A percentile compares a stretch with the other conserved stretches of the same genome.
Evolutionary conservation across 495 filamentous ascomycete species (phyloP).

Genomic region (Jackrogersella multiformis): DNA sequence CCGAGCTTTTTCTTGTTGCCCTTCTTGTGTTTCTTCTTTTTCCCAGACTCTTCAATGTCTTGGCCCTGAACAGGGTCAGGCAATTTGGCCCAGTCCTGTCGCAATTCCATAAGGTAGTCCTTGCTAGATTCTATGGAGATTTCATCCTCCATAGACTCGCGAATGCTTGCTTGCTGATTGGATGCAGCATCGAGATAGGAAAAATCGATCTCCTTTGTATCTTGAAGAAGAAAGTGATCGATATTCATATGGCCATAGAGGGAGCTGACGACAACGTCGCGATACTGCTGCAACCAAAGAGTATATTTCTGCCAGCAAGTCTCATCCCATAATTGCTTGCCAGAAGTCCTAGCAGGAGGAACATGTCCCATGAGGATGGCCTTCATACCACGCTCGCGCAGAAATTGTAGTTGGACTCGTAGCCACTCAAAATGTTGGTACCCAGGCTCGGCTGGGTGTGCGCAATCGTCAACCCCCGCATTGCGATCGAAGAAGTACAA

Average conservation of each 20-base stretch:
- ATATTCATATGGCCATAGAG: conserved; percentile 98
- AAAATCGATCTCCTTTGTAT: conserved; percentile 77
- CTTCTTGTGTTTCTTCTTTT: conserved; percentile 54
- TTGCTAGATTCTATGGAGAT: conserved; percentile 70
- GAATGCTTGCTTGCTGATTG: conserved; percentile 34
- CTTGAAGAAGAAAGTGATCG: conserved; percentile 95
- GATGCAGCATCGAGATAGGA: conserved; percentile 57
- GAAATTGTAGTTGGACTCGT: conserved; percentile 84
- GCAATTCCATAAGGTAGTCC: conserved; percentile 82
- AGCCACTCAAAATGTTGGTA: conserved; percentile 98
- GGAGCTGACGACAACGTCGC: conserved; percentile 83
- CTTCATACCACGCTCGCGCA: conserved; percentile 88
- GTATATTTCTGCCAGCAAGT: conserved; percentile 99
- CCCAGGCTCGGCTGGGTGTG: conserved; percentile 77
- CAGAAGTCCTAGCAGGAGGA: conserved; percentile 82
- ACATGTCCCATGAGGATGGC: conserved; percentile 95
- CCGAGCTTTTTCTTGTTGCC: conserved; percentile 67
- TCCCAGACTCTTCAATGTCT: conserved; percentile 44
- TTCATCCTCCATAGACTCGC: conserved; percentile 60
- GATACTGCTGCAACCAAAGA: conserved; percentile 86
- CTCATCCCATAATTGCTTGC: conserved; percentile 87
- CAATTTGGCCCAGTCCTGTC: conserved; percentile 78
- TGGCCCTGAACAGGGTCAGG: conserved; percentile 62
- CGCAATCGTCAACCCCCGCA: conserved; percentile 89
- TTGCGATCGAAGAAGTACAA: conserved; percentile 96